These are phyloP conservation scores for Arbutus unedo DNA, from an alignment of 148 eudicot genomes.

Conservation along the genomic window DNA sequence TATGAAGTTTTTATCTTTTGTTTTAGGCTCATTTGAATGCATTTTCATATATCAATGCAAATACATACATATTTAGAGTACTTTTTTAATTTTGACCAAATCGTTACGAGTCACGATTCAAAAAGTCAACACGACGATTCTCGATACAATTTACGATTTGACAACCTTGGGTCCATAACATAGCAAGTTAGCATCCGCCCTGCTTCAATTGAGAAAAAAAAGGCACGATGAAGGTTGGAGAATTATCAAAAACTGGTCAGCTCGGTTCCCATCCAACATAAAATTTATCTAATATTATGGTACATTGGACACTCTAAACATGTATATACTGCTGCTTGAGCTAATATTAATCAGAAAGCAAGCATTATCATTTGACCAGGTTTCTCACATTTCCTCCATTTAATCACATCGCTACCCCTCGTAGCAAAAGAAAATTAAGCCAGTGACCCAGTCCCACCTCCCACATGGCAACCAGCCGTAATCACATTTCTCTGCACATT, in stretches of 20 bases:
- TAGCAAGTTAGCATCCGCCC: slow-evolving; percentile 1
- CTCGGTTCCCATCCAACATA: background rate
- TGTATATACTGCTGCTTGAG: background rate
- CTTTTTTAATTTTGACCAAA: too few species aligned
- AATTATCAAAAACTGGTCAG: background rate
- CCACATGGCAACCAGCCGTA: background rate
- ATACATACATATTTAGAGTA: too few species aligned
- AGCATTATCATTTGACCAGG: background rate
- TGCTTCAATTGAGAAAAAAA: background rate
- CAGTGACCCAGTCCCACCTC: background rate
- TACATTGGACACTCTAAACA: background rate
- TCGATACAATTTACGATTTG: too few species aligned
- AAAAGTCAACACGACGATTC: too few species aligned
- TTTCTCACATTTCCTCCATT: background rate
- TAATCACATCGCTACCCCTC: background rate
- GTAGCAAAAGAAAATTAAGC: slow-evolving; percentile 3
- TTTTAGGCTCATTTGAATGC: too few species aligned
- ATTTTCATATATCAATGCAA: too few species aligned
- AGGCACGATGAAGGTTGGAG: background rate
- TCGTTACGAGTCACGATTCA: too few species aligned
- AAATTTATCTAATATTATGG: background rate
- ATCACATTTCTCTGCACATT: slow-evolving; percentile 12
- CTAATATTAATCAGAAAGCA: background rate
- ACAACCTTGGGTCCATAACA: too few species aligned
- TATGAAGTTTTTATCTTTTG: too few species aligned